Evolutionary conservation across 441 rosid species (phyloP), one percentile per base, ranked within the genome.

Genomic region (Hypseocharis bilobata): DNA sequence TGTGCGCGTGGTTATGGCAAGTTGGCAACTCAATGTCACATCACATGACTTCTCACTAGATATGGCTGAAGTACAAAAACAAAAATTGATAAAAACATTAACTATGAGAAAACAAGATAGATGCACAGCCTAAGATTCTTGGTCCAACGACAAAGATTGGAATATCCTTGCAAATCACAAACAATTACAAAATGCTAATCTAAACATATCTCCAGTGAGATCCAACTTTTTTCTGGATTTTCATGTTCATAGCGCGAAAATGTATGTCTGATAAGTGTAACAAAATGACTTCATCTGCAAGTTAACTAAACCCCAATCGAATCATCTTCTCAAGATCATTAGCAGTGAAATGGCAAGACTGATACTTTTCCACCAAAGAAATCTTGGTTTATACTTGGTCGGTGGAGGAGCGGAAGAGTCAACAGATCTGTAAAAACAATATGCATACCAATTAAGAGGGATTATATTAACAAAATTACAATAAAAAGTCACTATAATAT

Each of bases 321-420:
- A 62, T 74, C 78, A 84, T 70, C 83, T 78, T 72, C 80, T 66
- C 69, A 70, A 44, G 77, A 75, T 76, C 74, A 82, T 74, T 68
- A 85, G 81, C 57, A 83, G 60, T 59, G 80, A 67, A 64, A 81
- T 49, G 69, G 80, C 89, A 0, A 65, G n/a, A n/a, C n/a, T 78
- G 66, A 68, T 26, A 17, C 52, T 45, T 60, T 76, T 75, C 70
- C 78, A 61, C 78, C 82, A 45, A 6, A 60, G 65, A 36, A 83
- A 64, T 62, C 69, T 38, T 11, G 68, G 61, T 13, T 61, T 70
- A 42, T 59, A 57, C 72, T 74, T 70, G 5, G 55, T 49, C 25
- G 55, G 23, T 45, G 75, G 71, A 14, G 76, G 70, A 44, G 86
- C 81, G 0, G 86, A 70, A 0, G 96, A 84, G 56, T 65, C 68